Evolutionary conservation across 169 alveolate species (phyloP), one percentile per base, ranked within the genome.

Genomic region (Cyclospora cayetanensis): DNA sequence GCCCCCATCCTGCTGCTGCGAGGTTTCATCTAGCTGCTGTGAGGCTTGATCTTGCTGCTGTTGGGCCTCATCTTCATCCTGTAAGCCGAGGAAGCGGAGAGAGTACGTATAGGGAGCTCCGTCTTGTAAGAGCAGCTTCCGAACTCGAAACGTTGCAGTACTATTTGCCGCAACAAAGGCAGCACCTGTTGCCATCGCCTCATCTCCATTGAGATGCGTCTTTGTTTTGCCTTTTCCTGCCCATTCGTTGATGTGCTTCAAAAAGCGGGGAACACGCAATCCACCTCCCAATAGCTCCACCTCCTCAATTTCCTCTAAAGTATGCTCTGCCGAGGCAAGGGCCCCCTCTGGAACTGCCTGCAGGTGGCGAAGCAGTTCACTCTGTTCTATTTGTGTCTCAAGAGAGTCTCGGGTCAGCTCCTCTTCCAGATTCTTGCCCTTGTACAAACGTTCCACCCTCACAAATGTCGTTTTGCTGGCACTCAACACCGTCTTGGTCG

Each of bases 151-250:
- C 1, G 88, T 31, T 20, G 50, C 92, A 41, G 90, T 88, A 55
- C 68, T 20, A 84, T 87, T 87, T 50, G 95, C 93, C 4, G 92
- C 95, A 68, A 77, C 79, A 55, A 93, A 74, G 0, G 95, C 95
- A 18, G 95, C 93, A 0, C 95, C 95, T 22, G 86, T 88, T 5
- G 95, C 93, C 85, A 90, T 87, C 42, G 95, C 93, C 52, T 93
- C 95, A 50, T 93, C 95, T 3, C 92, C 93, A 34, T 93, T 93
- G 27, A 93, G 82, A 27, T 82, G 95, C 37, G 85, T 92, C 25
- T 91, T 87, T 12, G 52, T 27, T 31, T 35, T 5, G 42, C 12
- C 39, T 7, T 42, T 63, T 9, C 74, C 42, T 25, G 35, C 22
- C 42, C 60, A 0, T 4, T 46, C 74, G 41, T 55, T 12, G 35